Evolutionary conservation across 495 filamentous ascomycete genomes (phyloP).

Genomic region (Penicillium goetzii): DNA sequence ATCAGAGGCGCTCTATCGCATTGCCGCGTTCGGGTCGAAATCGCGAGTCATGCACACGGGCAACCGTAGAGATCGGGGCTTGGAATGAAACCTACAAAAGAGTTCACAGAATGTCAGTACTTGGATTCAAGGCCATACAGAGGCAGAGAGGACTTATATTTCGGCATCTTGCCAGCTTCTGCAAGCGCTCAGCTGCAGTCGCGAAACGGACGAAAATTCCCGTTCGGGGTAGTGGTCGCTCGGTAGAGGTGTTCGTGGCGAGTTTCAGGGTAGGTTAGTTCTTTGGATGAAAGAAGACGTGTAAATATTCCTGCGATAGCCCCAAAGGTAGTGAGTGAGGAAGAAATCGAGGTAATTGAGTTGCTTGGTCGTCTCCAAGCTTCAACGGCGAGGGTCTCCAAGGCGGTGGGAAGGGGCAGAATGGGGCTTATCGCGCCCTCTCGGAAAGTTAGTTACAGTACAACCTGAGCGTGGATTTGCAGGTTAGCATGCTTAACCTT

Average conservation of each 20-base stretch:
- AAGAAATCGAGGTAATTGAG: constrained; percentile 3
- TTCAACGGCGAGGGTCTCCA: constrained; percentile 20
- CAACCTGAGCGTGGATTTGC: not conserved
- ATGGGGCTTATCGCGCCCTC: constrained; percentile 22
- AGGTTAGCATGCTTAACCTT: not conserved
- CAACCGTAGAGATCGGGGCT: not conserved
- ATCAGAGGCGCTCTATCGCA: constrained; percentile 12
- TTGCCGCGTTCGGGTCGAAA: constrained; percentile 20
- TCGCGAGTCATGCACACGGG: constrained; percentile 7
- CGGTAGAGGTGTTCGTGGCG: not conserved
- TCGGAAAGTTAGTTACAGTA: not conserved
- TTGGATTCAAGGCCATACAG: constrained; percentile 2
- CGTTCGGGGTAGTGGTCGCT: constrained; percentile 18
- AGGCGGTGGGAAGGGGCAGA: constrained; percentile 28
- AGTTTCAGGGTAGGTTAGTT: not conserved
- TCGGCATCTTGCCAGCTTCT: constrained; percentile 64
- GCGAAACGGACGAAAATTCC: constrained; percentile 33
- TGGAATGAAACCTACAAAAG: constrained; percentile 63
- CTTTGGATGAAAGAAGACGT: not conserved
- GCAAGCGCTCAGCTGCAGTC: constrained; percentile 26
- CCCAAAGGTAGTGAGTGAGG: not conserved
- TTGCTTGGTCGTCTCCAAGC: constrained; percentile 19
- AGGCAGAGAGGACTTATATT: constrained; percentile 65
- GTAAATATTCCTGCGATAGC: constrained; percentile 9
- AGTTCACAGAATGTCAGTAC: constrained; percentile 60